Evolutionary conservation across 176 grass and related monocot genomes (phyloP), one percentile per base, ranked within the genome.

Genomic region (Poa annua): DNA sequence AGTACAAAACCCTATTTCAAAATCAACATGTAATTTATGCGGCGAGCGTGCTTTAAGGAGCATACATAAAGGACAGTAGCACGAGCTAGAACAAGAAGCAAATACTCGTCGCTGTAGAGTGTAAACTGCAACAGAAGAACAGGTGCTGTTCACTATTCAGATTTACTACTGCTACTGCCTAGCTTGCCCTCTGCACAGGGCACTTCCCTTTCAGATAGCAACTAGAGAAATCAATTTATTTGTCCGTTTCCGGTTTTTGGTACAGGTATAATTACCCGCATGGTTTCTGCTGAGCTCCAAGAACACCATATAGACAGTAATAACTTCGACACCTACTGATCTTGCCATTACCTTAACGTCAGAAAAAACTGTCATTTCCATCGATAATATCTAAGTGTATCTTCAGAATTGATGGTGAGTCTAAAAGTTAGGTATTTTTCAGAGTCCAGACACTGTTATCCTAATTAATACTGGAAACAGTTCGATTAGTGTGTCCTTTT

Each of bases 191-290:
- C 26, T 11, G 16, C 19, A 78, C 8, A 72, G 55, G 80, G 22
- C 80, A 51, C 61, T 20, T 83, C 75, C 4, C 69, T 84, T 61
- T 88, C 80, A 2, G 74, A 61, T 42, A 41, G 34, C 65, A 39
- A 66, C 8, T 8, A 70, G 48, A 69, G 41, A 24, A 64, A 35
- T 74, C 36, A 12, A 19, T 26, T 20, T 29, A 20, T 33, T 9
- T 48, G 7, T 47, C 25, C 25, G 19, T 14, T 41, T 38, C 26
- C 2, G 29, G 11, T 50, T 35, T 8, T 11, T 25, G 29, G 71
- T 6, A 51, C 71, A 41, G 26, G 59, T 24, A 32, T 26, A 62
- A 62, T 63, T 61, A 19, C 35, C 35, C 38, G 22, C 39, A 20
- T 10, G 5, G 38, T 24, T 29, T 16, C 36, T 62, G 55, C 7